Evolutionary conservation across 176 grass and related monocot genomes (phyloP).

Genomic region (Thalia dealbata): DNA sequence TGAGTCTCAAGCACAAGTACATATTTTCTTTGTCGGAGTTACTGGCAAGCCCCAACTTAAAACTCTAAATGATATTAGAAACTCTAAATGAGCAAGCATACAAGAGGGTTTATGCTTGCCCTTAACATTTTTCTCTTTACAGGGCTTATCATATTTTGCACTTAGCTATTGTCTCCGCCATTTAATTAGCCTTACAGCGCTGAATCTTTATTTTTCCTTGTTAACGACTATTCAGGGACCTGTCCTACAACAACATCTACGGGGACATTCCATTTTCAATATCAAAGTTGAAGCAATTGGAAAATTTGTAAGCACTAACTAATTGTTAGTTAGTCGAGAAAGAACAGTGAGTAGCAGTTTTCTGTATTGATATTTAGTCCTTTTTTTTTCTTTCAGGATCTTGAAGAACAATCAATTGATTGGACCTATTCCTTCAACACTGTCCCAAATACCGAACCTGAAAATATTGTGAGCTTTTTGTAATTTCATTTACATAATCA

Average conservation of each 20-base stretch:
- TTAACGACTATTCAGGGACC: slow-evolving; percentile 34
- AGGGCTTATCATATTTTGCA: too few species aligned
- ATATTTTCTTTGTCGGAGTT: background rate
- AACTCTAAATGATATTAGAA: background rate
- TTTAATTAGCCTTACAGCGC: background rate
- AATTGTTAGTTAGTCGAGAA: background rate
- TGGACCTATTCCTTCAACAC: slow-evolving; percentile 68
- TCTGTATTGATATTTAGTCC: background rate
- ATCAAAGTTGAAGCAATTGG: slow-evolving; percentile 82
- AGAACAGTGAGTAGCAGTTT: background rate
- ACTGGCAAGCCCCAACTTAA: background rate
- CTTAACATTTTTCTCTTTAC: too few species aligned
- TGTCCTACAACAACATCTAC: slow-evolving; percentile 86
- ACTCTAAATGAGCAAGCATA: background rate
- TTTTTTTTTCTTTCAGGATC: slow-evolving; percentile 36
- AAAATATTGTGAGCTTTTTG: slow-evolving; percentile 70
- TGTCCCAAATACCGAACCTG: slow-evolving; percentile 88
- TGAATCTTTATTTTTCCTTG: background rate
- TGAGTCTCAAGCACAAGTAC: slow-evolving; percentile 26
- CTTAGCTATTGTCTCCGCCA: background rate
- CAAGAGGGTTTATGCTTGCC: too few species aligned
- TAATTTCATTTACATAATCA: background rate
- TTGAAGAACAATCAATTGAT: slow-evolving; percentile 90
- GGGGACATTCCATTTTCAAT: slow-evolving; percentile 93
- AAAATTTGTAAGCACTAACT: slow-evolving; percentile 46